Base-by-base conservation (phyloP, 345 rosid genomes). In the Populus simonii region DNA sequence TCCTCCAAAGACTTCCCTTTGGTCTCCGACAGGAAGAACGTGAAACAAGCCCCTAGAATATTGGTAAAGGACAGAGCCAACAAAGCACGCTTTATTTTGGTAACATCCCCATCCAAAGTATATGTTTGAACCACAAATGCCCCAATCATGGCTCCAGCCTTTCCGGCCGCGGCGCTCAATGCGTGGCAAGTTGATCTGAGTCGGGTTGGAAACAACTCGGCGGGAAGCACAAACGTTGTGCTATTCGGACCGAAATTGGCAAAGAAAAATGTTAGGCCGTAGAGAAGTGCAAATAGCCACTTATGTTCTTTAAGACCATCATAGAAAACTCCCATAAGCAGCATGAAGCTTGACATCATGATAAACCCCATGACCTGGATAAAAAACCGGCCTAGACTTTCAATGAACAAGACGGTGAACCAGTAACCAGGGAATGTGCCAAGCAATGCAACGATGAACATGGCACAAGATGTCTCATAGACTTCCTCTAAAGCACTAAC, bases 341-440 rank as follows among this genome's bases (percentile, higher is more conserved):
- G 38, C 92, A 89, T 87, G 74, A 86, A 89, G 2, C 83, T 0
- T 0, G 89, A 85, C 94, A 89, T 90, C 90, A 90, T 85, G 78
- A 89, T 78, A 85, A 90, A 90, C 1, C 91, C 91, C 1, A 83
- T 35, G 16, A 90, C 73, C 65, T 89, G 92, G 70, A 90, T 86
- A 0, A 74, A 15, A 79, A 81, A 87, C 13, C 91, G 85, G 6
- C 94, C 92, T 6, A 90, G 27, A 25, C 31, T 82, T 74, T 89
- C 92, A 66, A 89, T 87, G 67, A 83, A 72, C 17, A 71, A 62
- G 18, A 90, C 90, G 0, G 92, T 85, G 81, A 90, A 83, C 92
- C 92, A 89, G 66, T 90, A 90, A 16, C 92, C 94, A 1, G 92
- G 92, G 66, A 90, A 87, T 0, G 90, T 83, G 16, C 89, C 88